Conservation (phyloP, 352 stramenopile species). For the Plasmopara muralis region DNA sequence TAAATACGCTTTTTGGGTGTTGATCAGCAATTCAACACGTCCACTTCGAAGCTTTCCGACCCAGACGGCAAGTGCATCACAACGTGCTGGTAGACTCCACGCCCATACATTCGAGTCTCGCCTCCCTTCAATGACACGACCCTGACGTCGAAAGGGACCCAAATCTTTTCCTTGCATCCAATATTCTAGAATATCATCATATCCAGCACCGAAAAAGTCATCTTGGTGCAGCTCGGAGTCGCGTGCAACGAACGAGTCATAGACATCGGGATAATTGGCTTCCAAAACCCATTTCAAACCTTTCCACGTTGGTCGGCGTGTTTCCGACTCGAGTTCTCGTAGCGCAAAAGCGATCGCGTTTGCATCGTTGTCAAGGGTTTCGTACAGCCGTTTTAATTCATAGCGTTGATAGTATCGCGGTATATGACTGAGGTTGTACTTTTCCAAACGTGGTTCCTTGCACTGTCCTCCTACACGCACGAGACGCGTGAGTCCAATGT, state of each 20-base stretch:
- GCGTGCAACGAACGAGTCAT: slow-evolving; percentile 25
- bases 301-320: slow-evolving; percentile 24
- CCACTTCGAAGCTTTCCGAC: slow-evolving; percentile 7
- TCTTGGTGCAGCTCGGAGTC: slow-evolving; percentile 19
- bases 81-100: slow-evolving; percentile 25
- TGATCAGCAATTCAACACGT: slow-evolving; percentile 19
- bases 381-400: slow-evolving; percentile 29
- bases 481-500: slow-evolving; percentile 39
- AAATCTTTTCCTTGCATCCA: slow-evolving; percentile 33
- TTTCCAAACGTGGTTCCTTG: slow-evolving; percentile 45
- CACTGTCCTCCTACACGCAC: slow-evolving; percentile 72
- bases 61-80: slow-evolving; percentile 22
- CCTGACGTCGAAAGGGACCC: slow-evolving; percentile 1
- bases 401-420: slow-evolving; percentile 18
- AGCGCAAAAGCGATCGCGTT: slow-evolving; percentile 13
- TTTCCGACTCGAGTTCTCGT: slow-evolving; percentile 8
- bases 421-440: slow-evolving; percentile 31
- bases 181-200: slow-evolving; percentile 28
- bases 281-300: slow-evolving; percentile 29
- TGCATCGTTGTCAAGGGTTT: slow-evolving; percentile 24
- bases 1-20: slow-evolving; percentile 27
- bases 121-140: slow-evolving; percentile 11
- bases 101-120: slow-evolving; percentile 26
- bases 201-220: slow-evolving; percentile 31
- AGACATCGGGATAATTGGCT: slow-evolving; percentile 22